Percentiles rank a stretch among this genome's conserved stretches.
These are phyloP conservation scores for Termitomyces sp. DNA, from an alignment of 768 basidiomycete species.

Conservation along the genomic window DNA sequence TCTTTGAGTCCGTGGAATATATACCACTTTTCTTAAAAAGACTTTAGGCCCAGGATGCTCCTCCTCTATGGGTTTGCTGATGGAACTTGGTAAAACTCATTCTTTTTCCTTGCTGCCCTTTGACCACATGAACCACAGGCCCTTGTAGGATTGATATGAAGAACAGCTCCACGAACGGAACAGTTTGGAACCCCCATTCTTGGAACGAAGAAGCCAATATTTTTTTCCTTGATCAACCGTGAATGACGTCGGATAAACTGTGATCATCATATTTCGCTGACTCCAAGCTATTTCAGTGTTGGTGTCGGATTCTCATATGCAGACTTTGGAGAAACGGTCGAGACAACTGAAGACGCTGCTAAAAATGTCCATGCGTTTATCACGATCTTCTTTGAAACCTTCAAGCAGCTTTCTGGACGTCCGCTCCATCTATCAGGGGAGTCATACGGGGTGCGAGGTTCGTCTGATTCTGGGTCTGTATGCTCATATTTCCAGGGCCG, in stretches of 20 bases:
- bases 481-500: conserved; percentile 40
- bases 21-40: not conserved
- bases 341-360: conserved; percentile 77
- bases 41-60: conserved; percentile 48
- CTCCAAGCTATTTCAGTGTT: conserved; percentile 30
- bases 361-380: conserved; percentile 72
- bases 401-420: conserved; percentile 63
- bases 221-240: conserved; percentile 70
- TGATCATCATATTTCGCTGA: not conserved
- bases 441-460: conserved; percentile 58
- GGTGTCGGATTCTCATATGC: conserved; percentile 72
- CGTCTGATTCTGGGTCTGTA: not conserved
- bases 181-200: conserved; percentile 55
- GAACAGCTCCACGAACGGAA: conserved; percentile 49
- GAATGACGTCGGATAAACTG: not conserved
- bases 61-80: conserved; percentile 55
- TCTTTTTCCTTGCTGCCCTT: not conserved
- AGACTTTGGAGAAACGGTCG: conserved; percentile 61
- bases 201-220: conserved; percentile 67
- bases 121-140: conserved; percentile 15
- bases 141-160: conserved; percentile 50
- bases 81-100: conserved; percentile 58
- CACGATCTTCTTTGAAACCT: conserved; percentile 75
- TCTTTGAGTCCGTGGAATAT: not conserved
- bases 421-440: conserved; percentile 73